phyloP scores from a whole-genome alignment of 495 filamentous ascomycete species.

The Neurospora cerealis region DNA sequence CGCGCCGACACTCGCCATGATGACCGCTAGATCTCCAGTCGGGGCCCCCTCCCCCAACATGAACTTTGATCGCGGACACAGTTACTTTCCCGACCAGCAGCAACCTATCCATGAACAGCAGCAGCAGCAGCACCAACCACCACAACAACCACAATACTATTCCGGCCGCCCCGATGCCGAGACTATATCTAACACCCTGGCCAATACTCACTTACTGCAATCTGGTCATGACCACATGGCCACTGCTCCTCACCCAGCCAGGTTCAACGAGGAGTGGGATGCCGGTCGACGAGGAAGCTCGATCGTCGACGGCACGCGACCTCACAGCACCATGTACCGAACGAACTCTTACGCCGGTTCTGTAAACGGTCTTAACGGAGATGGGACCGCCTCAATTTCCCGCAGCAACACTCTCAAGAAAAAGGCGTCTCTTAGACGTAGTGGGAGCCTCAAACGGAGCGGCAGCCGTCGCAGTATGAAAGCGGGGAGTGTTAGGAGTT shows the following conservation, averaged over 20 bases:
- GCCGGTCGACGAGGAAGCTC: slow-evolving; percentile 55
- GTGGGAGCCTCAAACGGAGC: slow-evolving; percentile 66
- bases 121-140: not conserved
- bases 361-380: slow-evolving; percentile 14
- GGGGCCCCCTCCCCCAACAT: slow-evolving; percentile 5
- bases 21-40: not conserved
- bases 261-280: slow-evolving; percentile 68
- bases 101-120: slow-evolving; percentile 5
- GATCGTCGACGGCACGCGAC: slow-evolving; percentile 36
- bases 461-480: slow-evolving; percentile 64
- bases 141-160: slow-evolving; percentile 8
- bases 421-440: slow-evolving; percentile 64
- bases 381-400: slow-evolving; percentile 38
- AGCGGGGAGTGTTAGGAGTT: slow-evolving; percentile 72
- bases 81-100: slow-evolving; percentile 17
- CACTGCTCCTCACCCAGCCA: slow-evolving; percentile 20
- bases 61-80: slow-evolving; percentile 8
- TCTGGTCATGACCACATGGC: slow-evolving; percentile 19
- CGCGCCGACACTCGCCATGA: not conserved
- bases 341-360: slow-evolving; percentile 39
- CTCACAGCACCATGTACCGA: slow-evolving; percentile 34
- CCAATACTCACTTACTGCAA: slow-evolving; percentile 28
- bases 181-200: slow-evolving; percentile 32
- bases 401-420: slow-evolving; percentile 78
- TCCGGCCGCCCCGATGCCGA: slow-evolving; percentile 22